Base-by-base conservation (phyloP, 768 basidiomycete genomes). In the Podaxis rugospora region DNA sequence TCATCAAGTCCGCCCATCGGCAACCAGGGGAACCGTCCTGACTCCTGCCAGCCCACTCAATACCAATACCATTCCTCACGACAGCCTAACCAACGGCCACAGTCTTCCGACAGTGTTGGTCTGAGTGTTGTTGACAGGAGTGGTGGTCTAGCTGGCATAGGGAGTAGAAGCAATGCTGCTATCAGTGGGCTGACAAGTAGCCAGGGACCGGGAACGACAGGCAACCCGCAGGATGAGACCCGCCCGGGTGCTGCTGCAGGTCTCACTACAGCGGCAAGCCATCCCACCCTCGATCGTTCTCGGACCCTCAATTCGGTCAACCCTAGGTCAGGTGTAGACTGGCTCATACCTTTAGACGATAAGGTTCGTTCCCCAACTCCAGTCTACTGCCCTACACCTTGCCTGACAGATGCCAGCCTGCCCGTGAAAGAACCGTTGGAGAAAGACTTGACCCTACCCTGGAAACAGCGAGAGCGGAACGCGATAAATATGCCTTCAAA, bases 391-490 rank as follows among this genome's bases (percentile, higher is more conserved):
- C 42, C 9, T 39, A 50, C 52, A 35, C 11, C 3, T 42, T 59
- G 4, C 5, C 4, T 14, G 2, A 46, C 23, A n/a, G 18, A 50
- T 25, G 4, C 54, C 16, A 28, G 59, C 32, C 18, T 4, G 10
- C 54, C 51, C 65, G 65, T 21, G 72, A 71, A 35, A 76, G 65
- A 60, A 81, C 80, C 0, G 69, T 86, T 0, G 75, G 76, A 11
- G 81, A 86, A 53, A 79, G 88, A 2, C 69, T 91, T 3, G 46
- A 74, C 13, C 83, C 83, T 2, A 89, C 86, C 0, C 68, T 89
- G 2, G 63, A 72, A 0, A 68, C 74, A 1, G 88, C 88, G 0
- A 67, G 66, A 7, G 11, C n/a, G 0, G 82, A 86, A 65, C 76
- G 76, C 56, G 68, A 71, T n/a, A 84, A 80, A 57, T 83, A 77